Percentiles rank a stretch among this genome's conserved stretches.
These are phyloP conservation scores for Globisporangium parvum DNA, from an alignment of 352 stramenopile species.

Conservation along the genomic window DNA sequence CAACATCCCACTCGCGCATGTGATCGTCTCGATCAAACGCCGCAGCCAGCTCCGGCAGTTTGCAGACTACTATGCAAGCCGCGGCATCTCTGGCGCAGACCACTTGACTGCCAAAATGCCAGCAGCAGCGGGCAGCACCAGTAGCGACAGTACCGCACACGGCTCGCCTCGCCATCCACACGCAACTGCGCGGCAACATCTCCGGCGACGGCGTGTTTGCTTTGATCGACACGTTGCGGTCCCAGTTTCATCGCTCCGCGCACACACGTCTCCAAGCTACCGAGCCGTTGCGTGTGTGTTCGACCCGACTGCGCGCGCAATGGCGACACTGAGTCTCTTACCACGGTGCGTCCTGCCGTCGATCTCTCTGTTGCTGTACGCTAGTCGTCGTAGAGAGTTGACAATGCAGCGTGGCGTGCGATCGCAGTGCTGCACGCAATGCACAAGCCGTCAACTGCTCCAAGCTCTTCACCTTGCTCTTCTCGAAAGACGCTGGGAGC, in stretches of 20 bases:
- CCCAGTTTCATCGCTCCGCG: conserved; percentile 15
- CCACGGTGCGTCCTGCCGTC: conserved; percentile 10
- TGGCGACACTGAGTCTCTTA: conserved; percentile 16
- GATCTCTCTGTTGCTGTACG: neutral
- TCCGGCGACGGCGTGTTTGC: neutral
- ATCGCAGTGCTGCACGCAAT: neutral
- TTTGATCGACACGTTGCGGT: conserved; percentile 2
- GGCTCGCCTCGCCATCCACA: neutral
- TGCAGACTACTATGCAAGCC: conserved; percentile 56
- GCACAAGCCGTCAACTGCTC: conserved; percentile 26
- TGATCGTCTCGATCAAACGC: conserved; percentile 69
- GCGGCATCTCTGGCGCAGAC: conserved; percentile 55
- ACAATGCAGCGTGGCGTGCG: too few species aligned
- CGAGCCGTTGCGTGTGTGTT: conserved; percentile 34
- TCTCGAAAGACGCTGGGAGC: conserved; percentile 26
- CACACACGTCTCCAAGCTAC: conserved; percentile 6
- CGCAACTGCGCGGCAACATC: conserved; percentile 1
- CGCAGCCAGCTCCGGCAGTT: conserved; percentile 62
- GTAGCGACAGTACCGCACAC: neutral
- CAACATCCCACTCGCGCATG: conserved; percentile 56
- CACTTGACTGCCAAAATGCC: conserved; percentile 23
- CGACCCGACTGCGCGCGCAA: conserved; percentile 16
- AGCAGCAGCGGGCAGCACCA: neutral
- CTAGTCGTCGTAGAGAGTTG: too few species aligned
- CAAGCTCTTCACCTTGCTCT: conserved; percentile 40